Evolutionary conservation across 495 filamentous ascomycete genomes (phyloP), one percentile per base, ranked within the genome.

Genomic region (Tuber microsphaerosporum): DNA sequence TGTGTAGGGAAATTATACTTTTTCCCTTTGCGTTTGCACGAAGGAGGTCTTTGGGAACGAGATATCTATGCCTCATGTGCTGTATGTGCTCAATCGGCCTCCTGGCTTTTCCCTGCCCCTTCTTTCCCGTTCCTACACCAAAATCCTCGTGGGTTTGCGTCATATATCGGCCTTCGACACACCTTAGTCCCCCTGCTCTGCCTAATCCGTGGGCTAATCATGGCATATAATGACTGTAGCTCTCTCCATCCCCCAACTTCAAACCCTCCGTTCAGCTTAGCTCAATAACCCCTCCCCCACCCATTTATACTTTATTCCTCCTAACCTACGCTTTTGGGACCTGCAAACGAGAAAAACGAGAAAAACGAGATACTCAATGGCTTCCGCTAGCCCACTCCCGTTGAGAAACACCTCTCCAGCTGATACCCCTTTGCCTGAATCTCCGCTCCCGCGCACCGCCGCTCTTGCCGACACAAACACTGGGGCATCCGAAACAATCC

Each of bases 71-170:
- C 56, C 56, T 61, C 26, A 65, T 65, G 56, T 34, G 51, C 12
- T n/a, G 51, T 65, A 65, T 65, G 56, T 65, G 56, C 56, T 65
- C 56, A 65, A 65, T 65, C 56, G 56, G 56, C 26, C 26, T 34
- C 7, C 31, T 34, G 4, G 26, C 12, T 34, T 31, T 65, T 19
- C 56, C n/a, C 31, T 65, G 3, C 56, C 34, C 31, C 31, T 34
- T 7, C 31, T 31, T 31, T 10, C n/a, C 22, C n/a, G 26, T 34
- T 34, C 56, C 14, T 34, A 34, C 26, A 34, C 56, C 14, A 26
- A 34, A 65, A 34, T 3, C 12, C 31, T 65, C 26, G 2, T 34
- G 26, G 56, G 56, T 65, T 65, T 65, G 56, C 56, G 56, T 65
- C 56, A 65, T 65, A 65, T 65, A 65, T 34, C 56, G 26, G 56